Percentiles rank a stretch among this genome's conserved stretches.
phyloP scores from a whole-genome alignment of 2,329 filamentous ascomycete genomes.

The Cladophialophora psammophila region DNA sequence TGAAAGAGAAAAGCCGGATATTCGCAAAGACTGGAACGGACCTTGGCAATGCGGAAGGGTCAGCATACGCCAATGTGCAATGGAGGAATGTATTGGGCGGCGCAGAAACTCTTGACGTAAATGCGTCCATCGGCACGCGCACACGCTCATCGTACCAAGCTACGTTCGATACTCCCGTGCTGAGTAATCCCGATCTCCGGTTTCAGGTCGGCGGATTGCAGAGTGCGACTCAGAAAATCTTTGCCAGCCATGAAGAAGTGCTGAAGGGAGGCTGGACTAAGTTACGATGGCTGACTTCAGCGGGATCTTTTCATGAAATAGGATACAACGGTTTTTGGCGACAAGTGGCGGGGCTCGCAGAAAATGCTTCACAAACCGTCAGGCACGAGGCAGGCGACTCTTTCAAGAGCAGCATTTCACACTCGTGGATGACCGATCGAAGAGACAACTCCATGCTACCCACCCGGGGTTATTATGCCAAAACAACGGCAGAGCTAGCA shows the following conservation, averaged over 20 bases:
- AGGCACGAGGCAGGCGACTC: constrained; percentile 87
- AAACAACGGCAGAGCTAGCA: constrained; percentile 81
- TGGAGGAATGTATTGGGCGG: constrained; percentile 94
- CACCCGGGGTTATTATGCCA: constrained; percentile 79
- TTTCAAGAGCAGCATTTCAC: constrained; percentile 84
- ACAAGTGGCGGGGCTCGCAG: constrained; percentile 80
- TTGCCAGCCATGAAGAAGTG: constrained; percentile 92
- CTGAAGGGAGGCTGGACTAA: constrained; percentile 79
- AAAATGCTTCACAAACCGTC: constrained; percentile 79
- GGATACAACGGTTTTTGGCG: constrained; percentile 85
- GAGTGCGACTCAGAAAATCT: constrained; percentile 85
- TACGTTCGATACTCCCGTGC: constrained; percentile 80
- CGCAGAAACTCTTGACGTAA: constrained; percentile 85
- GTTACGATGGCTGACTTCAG: constrained; percentile 73
- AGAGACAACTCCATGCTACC: constrained; percentile 87
- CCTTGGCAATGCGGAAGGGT: constrained; percentile 90
- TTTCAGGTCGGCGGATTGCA: constrained; percentile 80
- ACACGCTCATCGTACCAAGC: constrained; percentile 92
- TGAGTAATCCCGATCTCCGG: constrained; percentile 82
- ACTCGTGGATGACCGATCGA: constrained; percentile 80
- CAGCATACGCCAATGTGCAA: constrained; percentile 85
- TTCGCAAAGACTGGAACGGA: constrained; percentile 94
- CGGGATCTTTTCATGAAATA: constrained; percentile 75
- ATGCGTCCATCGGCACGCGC: constrained; percentile 86
- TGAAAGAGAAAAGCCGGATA: constrained; percentile 80